phyloP scores from a whole-genome alignment of 345 rosid species.

The Salix udensis region DNA sequence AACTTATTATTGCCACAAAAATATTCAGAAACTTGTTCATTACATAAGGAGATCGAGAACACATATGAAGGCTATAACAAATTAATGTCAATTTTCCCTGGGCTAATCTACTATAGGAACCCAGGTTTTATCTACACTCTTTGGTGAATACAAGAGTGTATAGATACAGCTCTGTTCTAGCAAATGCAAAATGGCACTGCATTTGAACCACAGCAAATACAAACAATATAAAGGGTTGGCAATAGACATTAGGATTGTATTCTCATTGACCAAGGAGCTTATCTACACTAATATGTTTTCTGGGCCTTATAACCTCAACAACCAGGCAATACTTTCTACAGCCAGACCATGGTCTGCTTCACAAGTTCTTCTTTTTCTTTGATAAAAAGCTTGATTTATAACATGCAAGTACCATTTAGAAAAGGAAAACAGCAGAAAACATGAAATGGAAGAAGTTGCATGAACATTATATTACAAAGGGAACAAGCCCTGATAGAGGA shows the following conservation, averaged over 20 bases:
- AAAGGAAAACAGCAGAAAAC: neutral
- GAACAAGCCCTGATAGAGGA: neutral
- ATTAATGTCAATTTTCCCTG: neutral
- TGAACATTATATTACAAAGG: neutral
- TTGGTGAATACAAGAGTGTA: neutral
- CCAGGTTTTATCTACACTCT: neutral
- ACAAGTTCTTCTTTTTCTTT: no score
- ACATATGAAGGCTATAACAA: no score
- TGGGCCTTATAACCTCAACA: no score
- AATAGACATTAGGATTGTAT: neutral
- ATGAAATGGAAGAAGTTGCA: neutral
- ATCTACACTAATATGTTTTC: neutral
- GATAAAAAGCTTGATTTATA: no score
- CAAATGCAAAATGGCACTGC: neutral
- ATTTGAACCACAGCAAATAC: neutral
- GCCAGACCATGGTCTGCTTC: no score
- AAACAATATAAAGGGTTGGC: neutral
- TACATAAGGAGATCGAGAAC: slow-evolving; percentile 1
- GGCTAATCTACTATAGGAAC: no score
- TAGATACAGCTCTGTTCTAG: neutral
- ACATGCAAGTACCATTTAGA: neutral
- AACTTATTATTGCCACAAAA: neutral
- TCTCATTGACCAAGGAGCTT: neutral
- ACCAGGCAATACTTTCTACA: no score
- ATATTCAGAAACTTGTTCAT: neutral